Evolutionary conservation across 1,284 basidiomycete genomes (phyloP).

Genomic region (Ganoderma resinaceum): DNA sequence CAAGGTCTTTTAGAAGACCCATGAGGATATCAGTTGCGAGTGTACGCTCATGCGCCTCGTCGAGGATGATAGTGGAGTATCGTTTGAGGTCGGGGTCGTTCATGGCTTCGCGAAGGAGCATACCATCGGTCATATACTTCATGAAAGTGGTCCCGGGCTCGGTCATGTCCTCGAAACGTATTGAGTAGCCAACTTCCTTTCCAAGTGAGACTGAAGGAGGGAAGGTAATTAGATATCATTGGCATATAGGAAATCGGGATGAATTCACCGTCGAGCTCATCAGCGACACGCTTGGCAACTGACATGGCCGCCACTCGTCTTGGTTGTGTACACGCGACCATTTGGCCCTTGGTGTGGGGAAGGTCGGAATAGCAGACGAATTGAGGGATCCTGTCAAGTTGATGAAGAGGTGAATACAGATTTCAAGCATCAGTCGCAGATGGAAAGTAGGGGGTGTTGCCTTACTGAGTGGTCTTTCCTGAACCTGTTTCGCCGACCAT

Average conservation of each 20-base stretch:
- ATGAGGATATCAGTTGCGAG: constrained; percentile 98
- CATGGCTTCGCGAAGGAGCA: constrained; percentile 97
- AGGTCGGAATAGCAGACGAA: constrained; percentile 95
- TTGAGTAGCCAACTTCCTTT: constrained; percentile 96
- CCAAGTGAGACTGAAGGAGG: constrained; percentile 78
- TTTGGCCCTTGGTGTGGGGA: constrained; percentile 86
- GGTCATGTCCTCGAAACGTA: constrained; percentile 99
- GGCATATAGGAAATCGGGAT: not conserved
- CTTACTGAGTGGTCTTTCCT: constrained; percentile 97
- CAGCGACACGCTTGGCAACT: constrained; percentile 97
- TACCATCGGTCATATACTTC: constrained; percentile 99
- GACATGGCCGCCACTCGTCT: constrained; percentile 98
- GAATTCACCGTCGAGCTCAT: constrained; percentile 93
- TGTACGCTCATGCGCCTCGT: constrained; percentile 99
- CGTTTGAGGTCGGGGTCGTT: constrained; percentile 89
- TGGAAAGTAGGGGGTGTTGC: constrained; percentile 22
- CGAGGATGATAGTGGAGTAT: constrained; percentile 97
- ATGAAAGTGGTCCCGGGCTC: constrained; percentile 90
- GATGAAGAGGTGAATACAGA: constrained; percentile 14
- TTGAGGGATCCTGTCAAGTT: constrained; percentile 76
- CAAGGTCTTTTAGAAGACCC: constrained; percentile 85
- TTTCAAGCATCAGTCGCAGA: constrained; percentile 7
- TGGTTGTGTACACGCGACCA: constrained; percentile 98
- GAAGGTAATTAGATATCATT: not conserved
- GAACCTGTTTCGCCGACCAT: constrained; percentile 99